These are phyloP conservation scores for Podaxis mareebaensis DNA, from an alignment of 768 basidiomycete species.

Conservation along the genomic window DNA sequence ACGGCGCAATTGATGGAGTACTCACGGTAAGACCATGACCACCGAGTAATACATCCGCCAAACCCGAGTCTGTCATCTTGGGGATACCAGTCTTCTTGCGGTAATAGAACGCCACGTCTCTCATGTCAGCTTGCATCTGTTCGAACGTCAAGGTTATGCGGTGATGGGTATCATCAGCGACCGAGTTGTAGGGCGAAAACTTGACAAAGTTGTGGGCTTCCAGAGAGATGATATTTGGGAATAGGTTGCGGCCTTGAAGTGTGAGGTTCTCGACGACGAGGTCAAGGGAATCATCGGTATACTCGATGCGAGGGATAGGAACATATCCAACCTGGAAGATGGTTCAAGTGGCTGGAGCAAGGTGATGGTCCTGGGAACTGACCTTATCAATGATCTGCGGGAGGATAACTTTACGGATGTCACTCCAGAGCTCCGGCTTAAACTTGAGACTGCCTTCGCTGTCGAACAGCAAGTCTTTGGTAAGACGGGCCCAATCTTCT, in stretches of 20 bases:
- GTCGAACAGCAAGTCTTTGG: constrained; percentile 82
- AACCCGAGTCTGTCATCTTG: constrained; percentile 77
- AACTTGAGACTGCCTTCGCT: constrained; percentile 82
- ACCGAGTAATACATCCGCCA: constrained; percentile 84
- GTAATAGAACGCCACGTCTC: constrained; percentile 92
- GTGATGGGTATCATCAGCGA: constrained; percentile 64
- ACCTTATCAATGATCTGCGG: constrained; percentile 79
- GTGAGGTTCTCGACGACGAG: constrained; percentile 94
- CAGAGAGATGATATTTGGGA: constrained; percentile 75
- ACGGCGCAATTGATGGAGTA: constrained; percentile 10
- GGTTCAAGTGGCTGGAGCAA: background rate
- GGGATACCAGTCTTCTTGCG: constrained; percentile 82
- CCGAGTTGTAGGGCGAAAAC: constrained; percentile 75
- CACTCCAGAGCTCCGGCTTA: constrained; percentile 88
- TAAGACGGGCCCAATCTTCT: constrained; percentile 79
- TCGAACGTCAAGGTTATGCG: constrained; percentile 72
- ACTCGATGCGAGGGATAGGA: constrained; percentile 93
- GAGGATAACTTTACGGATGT: constrained; percentile 80
- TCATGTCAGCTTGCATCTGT: constrained; percentile 93
- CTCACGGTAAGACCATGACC: constrained; percentile 76
- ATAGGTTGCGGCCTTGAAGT: constrained; percentile 83
- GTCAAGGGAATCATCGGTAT: constrained; percentile 83
- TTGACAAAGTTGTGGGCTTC: constrained; percentile 83
- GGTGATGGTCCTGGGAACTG: constrained; percentile 18
- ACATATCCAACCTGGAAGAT: constrained; percentile 65